Conservation (phyloP, 1,284 basidiomycete species). For the Naganishia sp. region DNA sequence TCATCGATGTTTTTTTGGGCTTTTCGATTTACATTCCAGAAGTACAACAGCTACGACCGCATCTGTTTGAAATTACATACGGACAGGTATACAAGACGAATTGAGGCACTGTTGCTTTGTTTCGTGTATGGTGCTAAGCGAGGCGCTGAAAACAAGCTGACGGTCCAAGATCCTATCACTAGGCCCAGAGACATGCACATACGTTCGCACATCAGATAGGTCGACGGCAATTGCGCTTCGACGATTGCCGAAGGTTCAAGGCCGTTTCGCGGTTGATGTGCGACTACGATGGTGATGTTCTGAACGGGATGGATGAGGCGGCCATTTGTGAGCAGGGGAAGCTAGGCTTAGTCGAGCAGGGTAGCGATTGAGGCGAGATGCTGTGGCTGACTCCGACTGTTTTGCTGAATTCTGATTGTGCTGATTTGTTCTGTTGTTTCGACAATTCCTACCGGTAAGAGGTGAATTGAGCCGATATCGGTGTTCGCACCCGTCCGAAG, state of each 20-base stretch:
- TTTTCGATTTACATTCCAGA: neutral
- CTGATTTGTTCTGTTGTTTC: slow-evolving; percentile 5
- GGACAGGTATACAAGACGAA: neutral
- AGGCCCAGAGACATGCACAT: slow-evolving; percentile 41
- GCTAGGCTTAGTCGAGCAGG: slow-evolving; percentile 8
- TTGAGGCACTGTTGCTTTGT: neutral
- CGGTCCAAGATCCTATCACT: slow-evolving; percentile 55
- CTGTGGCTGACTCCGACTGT: slow-evolving; percentile 13
- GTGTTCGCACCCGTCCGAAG: slow-evolving; percentile 49
- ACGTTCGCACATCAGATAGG: slow-evolving; percentile 5
- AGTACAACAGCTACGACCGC: neutral
- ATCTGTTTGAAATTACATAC: too few relatives aligned
- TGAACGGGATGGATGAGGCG: slow-evolving; percentile 56
- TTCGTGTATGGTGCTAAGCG: slow-evolving; percentile 14
- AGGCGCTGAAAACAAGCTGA: slow-evolving; percentile 21
- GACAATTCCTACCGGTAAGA: slow-evolving; percentile 41
- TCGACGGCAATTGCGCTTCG: slow-evolving; percentile 35
- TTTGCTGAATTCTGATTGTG: slow-evolving; percentile 15
- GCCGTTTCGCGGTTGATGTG: too few relatives aligned
- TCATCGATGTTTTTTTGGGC: slow-evolving; percentile 7
- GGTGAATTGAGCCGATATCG: slow-evolving; percentile 49
- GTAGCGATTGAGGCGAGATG: neutral
- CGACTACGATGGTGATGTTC: slow-evolving; percentile 20
- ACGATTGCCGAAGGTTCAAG: slow-evolving; percentile 41
- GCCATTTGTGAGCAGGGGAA: slow-evolving; percentile 35